Conservation (phyloP, 257 asterid species). For the Solanum dulcamara region DNA sequence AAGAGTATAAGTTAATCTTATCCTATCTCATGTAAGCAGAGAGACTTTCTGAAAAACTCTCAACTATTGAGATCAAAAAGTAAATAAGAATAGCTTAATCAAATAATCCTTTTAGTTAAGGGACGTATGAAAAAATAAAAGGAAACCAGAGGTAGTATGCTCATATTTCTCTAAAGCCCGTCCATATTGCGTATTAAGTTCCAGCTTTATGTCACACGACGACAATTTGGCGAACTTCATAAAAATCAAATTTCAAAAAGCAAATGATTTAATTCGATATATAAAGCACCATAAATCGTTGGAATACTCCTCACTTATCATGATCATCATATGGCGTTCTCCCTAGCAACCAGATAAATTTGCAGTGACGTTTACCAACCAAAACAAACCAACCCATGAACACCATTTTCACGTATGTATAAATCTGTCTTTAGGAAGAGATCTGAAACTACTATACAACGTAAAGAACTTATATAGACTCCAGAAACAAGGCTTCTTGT, state of each 20-base stretch:
- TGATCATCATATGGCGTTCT: neutral
- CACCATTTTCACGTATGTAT: neutral
- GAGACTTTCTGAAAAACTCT: neutral
- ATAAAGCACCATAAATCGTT: neutral
- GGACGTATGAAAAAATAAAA: neutral
- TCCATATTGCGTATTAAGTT: neutral
- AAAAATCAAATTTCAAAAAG: neutral
- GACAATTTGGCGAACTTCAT: neutral
- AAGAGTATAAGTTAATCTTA: too few species aligned
- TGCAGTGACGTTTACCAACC: neutral
- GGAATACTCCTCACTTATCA: neutral
- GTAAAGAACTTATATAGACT: conserved; percentile 38
- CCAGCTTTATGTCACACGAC: neutral
- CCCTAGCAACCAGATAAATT: neutral
- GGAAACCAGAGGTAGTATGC: neutral
- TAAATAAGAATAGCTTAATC: neutral
- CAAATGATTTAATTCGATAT: neutral
- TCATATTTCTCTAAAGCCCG: neutral
- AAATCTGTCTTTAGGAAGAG: neutral
- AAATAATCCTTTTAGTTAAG: neutral
- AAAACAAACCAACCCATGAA: neutral
- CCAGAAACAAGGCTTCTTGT: conserved; percentile 92
- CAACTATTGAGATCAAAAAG: neutral
- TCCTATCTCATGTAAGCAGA: too few species aligned
- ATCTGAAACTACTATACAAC: conserved; percentile 7